phyloP scores from a whole-genome alignment of 192 early-diverging fungal species.

The Fimicolochytrium jonesii region DNA sequence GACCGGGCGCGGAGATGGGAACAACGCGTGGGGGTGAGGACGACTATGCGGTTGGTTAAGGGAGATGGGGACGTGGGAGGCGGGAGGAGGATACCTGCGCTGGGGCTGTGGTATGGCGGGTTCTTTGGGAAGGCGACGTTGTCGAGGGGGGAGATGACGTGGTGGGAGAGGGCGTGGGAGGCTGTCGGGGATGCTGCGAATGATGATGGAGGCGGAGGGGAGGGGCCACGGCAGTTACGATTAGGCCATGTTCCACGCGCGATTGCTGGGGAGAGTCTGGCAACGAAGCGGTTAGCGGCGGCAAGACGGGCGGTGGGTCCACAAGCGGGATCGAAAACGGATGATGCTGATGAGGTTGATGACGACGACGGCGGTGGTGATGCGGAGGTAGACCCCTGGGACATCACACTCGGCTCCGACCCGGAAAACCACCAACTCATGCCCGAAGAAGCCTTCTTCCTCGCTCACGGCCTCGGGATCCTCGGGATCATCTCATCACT shows the following conservation, averaged over 20 bases:
- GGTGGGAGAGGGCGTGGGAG: conserved; percentile 50
- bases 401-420: no score
- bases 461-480: conserved; percentile 54
- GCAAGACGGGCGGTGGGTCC: background rate
- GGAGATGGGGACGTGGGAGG: background rate
- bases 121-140: conserved; percentile 74
- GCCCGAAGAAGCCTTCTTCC: conserved; percentile 70
- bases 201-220: no score
- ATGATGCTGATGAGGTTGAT: background rate
- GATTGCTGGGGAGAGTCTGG: no score
- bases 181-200: no score
- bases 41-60: background rate
- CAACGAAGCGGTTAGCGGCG: background rate
- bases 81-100: background rate
- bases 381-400: no score
- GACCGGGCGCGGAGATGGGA: background rate
- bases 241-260: background rate
- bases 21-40: no score
- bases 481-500: conserved; percentile 39
- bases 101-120: conserved; percentile 57
- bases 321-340: background rate
- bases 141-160: conserved; percentile 76
- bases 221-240: background rate
- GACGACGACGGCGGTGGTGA: background rate
- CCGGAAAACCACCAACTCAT: conserved; percentile 68